Evolutionary conservation across 1,284 basidiomycete species (phyloP).

Genomic region (Neotropicomus parvogracilis): DNA sequence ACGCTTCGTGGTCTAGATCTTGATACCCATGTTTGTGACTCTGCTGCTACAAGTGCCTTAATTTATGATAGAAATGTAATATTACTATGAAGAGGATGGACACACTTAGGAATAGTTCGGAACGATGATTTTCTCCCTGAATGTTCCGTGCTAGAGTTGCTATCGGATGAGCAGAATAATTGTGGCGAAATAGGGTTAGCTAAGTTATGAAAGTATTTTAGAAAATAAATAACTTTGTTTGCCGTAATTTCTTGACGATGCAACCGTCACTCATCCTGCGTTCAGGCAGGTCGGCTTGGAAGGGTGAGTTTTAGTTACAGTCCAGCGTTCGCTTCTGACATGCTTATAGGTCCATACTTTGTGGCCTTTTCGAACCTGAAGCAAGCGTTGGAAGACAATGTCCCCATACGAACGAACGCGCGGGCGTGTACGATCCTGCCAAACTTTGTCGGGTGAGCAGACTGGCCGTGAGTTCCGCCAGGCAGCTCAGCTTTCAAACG

Average conservation of each 20-base stretch:
- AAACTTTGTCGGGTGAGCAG: constrained; percentile 81
- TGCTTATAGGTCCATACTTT: constrained; percentile 83
- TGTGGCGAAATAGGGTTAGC: background rate
- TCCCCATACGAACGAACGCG: constrained; percentile 86
- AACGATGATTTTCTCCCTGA: too few relatives aligned
- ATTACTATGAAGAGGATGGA: too few relatives aligned
- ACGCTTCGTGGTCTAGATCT: constrained; percentile 1
- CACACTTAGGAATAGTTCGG: too few relatives aligned
- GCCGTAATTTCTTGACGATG: constrained; percentile 8
- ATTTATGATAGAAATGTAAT: too few relatives aligned
- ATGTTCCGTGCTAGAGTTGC: too few relatives aligned
- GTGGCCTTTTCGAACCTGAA: constrained; percentile 90
- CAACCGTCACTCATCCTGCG: constrained; percentile 33
- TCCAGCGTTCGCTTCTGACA: background rate
- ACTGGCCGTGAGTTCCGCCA: background rate
- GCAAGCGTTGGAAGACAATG: constrained; percentile 79
- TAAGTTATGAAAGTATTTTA: background rate
- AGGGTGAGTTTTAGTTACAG: constrained; percentile 28
- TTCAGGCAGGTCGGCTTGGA: constrained; percentile 42
- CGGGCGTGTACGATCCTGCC: constrained; percentile 92
- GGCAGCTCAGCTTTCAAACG: background rate
- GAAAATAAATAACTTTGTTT: background rate
- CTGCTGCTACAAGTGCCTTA: too few relatives aligned
- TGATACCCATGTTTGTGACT: background rate
- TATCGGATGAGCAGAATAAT: too few relatives aligned